Evolutionary conservation across 106 monocot species (phyloP).

Genomic region (Allium fistulosum): DNA sequence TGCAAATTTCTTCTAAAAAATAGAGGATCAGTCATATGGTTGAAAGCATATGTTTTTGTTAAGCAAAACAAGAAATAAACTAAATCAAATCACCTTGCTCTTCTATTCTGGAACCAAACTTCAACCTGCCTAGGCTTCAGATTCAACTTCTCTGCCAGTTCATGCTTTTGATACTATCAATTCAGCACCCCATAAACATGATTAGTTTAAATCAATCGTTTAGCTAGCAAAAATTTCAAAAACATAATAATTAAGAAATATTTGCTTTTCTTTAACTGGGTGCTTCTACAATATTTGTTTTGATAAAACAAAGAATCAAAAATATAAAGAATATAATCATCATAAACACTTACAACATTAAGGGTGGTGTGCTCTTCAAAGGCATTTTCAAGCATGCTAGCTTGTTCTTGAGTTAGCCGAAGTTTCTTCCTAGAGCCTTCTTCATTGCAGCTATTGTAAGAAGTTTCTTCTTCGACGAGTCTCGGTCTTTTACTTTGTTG

Average conservation of each 20-base stretch:
- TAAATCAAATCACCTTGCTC: constrained; percentile 28
- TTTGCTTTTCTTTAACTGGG: not conserved
- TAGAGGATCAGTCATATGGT: too few species aligned
- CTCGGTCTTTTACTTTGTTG: not conserved
- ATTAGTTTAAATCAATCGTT: too few species aligned
- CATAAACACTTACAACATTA: not conserved
- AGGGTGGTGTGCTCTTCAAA: constrained; percentile 9
- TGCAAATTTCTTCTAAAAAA: too few species aligned
- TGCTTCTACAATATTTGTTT: not conserved
- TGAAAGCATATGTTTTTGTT: too few species aligned
- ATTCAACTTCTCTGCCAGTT: constrained; percentile 25
- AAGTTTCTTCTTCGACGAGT: not conserved
- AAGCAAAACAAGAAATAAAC: too few species aligned
- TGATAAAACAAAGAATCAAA: too few species aligned
- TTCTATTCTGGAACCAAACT: constrained; percentile 49
- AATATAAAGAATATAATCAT: too few species aligned
- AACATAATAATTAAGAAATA: not conserved
- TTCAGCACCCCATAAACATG: not conserved
- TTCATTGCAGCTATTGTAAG: not conserved
- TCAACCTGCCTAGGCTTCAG: constrained; percentile 29
- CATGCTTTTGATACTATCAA: constrained; percentile 31
- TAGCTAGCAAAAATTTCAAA: not conserved
- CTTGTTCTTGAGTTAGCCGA: constrained; percentile 3
- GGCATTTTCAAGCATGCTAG: constrained; percentile 8
- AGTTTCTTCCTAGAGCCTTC: constrained; percentile 14